Evolutionary conservation across 164 flowering plant species (phyloP).

Genomic region (grape (Vitis vinifera)): DNA sequence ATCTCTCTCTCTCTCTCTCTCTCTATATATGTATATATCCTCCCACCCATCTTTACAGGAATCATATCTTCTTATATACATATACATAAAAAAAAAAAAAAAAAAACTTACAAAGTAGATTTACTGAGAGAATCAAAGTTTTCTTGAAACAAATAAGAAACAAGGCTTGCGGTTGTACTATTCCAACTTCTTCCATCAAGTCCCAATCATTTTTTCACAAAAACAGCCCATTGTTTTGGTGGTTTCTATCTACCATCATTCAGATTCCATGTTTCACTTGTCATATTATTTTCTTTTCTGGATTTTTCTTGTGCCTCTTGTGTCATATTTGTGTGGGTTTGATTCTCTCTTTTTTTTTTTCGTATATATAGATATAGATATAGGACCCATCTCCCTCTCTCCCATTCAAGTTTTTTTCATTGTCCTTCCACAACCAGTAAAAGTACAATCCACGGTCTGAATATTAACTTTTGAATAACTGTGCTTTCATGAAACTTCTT

Average conservation of each 20-base stretch:
- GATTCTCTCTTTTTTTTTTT: neutral
- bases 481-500: constrained; percentile 1
- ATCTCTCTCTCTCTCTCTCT: constrained; percentile 22
- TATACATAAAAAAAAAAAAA: too few relatives aligned
- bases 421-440: constrained; percentile 1
- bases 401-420: neutral
- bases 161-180: constrained; percentile 6
- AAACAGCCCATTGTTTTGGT: constrained; percentile 23
- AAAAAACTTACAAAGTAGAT: constrained; percentile 1
- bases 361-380: neutral
- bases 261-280: constrained; percentile 26
- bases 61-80: too few relatives aligned
- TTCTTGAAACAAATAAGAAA: constrained; percentile 1
- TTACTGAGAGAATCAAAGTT: constrained; percentile 14
- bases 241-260: constrained; percentile 25
- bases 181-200: neutral
- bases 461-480: neutral
- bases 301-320: neutral
- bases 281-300: constrained; percentile 9
- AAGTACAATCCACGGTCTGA: neutral
- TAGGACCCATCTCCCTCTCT: constrained; percentile 20
- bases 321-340: neutral
- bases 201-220: constrained; percentile 24
- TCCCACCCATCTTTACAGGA: too few relatives aligned
- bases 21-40: constrained; percentile 1